These are phyloP conservation scores for Lippia alba DNA, from an alignment of 305 asterid genomes.

Conservation along the genomic window DNA sequence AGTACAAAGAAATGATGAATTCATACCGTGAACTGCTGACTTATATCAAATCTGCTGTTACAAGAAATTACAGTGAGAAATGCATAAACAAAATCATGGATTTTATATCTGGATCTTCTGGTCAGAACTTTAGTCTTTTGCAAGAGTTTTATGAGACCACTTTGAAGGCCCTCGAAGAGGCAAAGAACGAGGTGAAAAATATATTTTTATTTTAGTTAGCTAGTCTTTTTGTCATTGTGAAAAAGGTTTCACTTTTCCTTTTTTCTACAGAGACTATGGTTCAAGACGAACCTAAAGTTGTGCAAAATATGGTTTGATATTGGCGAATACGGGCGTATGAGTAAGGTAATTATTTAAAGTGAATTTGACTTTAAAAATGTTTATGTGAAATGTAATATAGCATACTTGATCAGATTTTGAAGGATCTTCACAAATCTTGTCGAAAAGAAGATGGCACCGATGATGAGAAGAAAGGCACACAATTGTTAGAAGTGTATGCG, in stretches of 20 bases:
- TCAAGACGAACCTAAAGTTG: constrained; percentile 91
- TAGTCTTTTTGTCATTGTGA: constrained; percentile 15
- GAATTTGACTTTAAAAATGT: constrained; percentile 17
- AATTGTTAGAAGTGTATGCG: constrained; percentile 92
- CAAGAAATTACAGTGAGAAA: constrained; percentile 95
- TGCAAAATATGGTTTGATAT: constrained; percentile 97
- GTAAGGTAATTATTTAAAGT: constrained; percentile 57
- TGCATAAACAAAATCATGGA: constrained; percentile 96
- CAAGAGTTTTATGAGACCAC: constrained; percentile 96
- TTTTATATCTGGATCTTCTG: constrained; percentile 90
- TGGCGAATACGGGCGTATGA: constrained; percentile 92
- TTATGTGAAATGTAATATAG: constrained; percentile 32
- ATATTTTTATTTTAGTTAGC: constrained; percentile 15
- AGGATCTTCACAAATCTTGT: constrained; percentile 95
- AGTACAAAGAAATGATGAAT: constrained; percentile 93
- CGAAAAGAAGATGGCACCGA: constrained; percentile 95
- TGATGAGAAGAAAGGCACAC: constrained; percentile 98
- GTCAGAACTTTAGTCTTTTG: constrained; percentile 86
- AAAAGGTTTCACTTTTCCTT: constrained; percentile 23
- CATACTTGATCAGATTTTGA: constrained; percentile 68
- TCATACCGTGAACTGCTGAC: constrained; percentile 91
- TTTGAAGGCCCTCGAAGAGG: constrained; percentile 92
- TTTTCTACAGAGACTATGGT: constrained; percentile 84
- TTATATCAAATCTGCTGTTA: constrained; percentile 91
- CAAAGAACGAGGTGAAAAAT: constrained; percentile 84